Evolutionary conservation across 2,329 filamentous ascomycete species (phyloP), one percentile per base, ranked within the genome.

Genomic region (Coleophoma eucalyptorum): DNA sequence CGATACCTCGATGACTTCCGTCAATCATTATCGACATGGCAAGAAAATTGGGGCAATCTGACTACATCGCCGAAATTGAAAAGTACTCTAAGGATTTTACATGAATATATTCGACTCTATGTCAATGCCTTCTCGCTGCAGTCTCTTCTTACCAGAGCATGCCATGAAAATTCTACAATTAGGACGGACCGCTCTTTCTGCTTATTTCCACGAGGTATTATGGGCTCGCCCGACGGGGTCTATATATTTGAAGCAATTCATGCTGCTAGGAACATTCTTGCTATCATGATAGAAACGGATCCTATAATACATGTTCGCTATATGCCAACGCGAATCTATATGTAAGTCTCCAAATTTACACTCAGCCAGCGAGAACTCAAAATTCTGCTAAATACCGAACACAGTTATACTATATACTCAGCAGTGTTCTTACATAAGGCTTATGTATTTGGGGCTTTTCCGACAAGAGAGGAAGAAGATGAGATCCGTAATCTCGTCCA

Each of bases 1-100:
- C 56, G 51, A 21, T 60, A 60, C 20, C 50, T 60, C 6, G 58
- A 60, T 33, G 57, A 59, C 45, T 55, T 57, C 43, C 52, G 31
- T 5, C 31, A 32, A 16, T 26, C 52, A 18, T 19, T 48, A 10
- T n/a, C 47, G 5, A 41, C 42, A 1, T 58, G 55, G 55, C 40
- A 52, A 18, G 19, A 37, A 15, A 46, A 8, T 20, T 50, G 49
- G 49, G 20, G 43, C 16, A 40, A 16, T 12, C 32, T 35, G 10
- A 35, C 8, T 10, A 15, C 15, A 35, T 35, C 33, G 8, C 15
- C 33, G 15, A 35, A 35, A 15, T 15, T 35, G 33, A 35, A 35
- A 35, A 10, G 8, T 15, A 35, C 33, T 35, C 33, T 35, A 35
- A 8, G 15, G 15, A 8, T 35, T 15, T 10, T 35, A 15, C 15